Evolutionary conservation across 1,284 basidiomycete genomes (phyloP).

Genomic region (Rhizoctonia solani): DNA sequence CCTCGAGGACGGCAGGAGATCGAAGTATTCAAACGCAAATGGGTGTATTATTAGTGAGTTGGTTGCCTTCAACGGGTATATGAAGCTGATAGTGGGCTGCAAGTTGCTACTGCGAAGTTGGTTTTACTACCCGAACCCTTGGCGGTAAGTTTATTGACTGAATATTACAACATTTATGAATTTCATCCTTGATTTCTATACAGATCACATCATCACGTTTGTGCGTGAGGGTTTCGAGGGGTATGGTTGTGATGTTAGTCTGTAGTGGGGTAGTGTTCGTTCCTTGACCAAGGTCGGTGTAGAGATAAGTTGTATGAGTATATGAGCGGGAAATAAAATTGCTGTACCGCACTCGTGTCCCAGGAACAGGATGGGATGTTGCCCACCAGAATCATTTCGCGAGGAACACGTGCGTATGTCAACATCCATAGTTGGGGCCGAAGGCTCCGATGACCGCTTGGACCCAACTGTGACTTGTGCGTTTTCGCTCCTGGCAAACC

Average conservation of each 20-base stretch:
- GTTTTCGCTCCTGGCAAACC: too few species aligned
- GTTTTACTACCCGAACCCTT: constrained; percentile 69
- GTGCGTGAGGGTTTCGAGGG: constrained; percentile 60
- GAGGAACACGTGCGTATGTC: too few species aligned
- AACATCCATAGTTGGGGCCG: too few species aligned
- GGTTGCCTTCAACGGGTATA: neutral
- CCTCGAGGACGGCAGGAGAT: constrained; percentile 58
- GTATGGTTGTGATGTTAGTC: constrained; percentile 43
- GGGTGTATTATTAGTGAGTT: constrained; percentile 63
- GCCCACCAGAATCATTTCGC: too few species aligned
- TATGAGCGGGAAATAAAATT: too few species aligned
- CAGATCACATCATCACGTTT: constrained; percentile 64
- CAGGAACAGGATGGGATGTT: too few species aligned
- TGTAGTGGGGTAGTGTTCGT: neutral
- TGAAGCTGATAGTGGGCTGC: neutral
- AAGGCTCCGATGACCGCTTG: too few species aligned
- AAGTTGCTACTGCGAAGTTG: constrained; percentile 76
- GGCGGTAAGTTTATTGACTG: constrained; percentile 54
- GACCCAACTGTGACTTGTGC: too few species aligned
- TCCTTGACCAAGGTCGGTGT: too few species aligned
- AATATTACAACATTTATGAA: neutral
- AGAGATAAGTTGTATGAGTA: too few species aligned
- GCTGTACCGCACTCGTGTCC: too few species aligned
- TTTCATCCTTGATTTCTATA: constrained; percentile 21
- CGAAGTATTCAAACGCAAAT: constrained; percentile 77